Percentiles rank a stretch among this genome's conserved stretches.
phyloP scores from a whole-genome alignment of 2,329 filamentous ascomycete genomes.

The Cephalotrichum gorgonifer region DNA sequence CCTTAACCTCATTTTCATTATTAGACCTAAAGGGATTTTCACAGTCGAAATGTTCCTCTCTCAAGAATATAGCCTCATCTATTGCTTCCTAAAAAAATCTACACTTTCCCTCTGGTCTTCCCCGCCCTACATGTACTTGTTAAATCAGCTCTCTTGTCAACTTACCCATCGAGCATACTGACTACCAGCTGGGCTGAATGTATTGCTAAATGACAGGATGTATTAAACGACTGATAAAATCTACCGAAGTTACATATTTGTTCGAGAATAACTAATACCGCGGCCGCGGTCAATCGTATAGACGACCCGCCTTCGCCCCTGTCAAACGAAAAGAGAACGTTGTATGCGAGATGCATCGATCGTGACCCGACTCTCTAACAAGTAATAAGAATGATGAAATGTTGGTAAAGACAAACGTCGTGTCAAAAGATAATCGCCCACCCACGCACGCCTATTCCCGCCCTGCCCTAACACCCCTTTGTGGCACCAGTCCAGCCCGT shows the following conservation, averaged over 20 bases:
- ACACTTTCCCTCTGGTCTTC: no score
- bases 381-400: conserved; percentile 1
- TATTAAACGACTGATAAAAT: conserved; percentile 1
- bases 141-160: no score
- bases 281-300: no score
- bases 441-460: background rate
- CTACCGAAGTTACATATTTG: background rate
- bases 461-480: background rate
- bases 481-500: background rate
- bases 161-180: background rate
- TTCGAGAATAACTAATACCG: background rate
- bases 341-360: background rate
- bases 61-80: no score
- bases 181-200: background rate
- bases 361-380: background rate
- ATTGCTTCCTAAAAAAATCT: no score
- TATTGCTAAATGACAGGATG: background rate
- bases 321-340: background rate
- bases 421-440: background rate
- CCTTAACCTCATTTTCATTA: no score
- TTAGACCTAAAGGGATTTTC: no score
- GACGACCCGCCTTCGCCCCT: background rate
- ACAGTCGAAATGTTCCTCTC: no score
- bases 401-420: background rate
- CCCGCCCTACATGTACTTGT: no score